Evolutionary conservation across 257 asterid genomes (phyloP).

Genomic region (Forsythia viridissima): DNA sequence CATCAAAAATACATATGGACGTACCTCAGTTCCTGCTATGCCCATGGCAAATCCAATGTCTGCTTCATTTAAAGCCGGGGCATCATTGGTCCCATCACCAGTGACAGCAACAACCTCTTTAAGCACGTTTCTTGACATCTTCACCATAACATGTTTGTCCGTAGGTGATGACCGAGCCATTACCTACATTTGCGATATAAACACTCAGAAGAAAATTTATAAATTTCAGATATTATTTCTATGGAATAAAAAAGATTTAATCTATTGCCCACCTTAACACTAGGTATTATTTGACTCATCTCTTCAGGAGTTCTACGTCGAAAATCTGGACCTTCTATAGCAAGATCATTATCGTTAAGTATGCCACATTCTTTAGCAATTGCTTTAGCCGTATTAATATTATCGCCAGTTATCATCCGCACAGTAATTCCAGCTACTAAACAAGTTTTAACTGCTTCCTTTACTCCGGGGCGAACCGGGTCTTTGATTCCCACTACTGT

Average conservation of each 20-base stretch:
- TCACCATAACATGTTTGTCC: constrained; percentile 83
- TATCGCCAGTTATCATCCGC: constrained; percentile 97
- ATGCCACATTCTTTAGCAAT: constrained; percentile 98
- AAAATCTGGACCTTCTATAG: constrained; percentile 84
- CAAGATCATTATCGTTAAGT: constrained; percentile 65
- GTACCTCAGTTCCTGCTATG: constrained; percentile 88
- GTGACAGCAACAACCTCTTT: constrained; percentile 95
- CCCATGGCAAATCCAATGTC: constrained; percentile 98
- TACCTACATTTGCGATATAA: constrained; percentile 50
- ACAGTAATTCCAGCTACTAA: constrained; percentile 84
- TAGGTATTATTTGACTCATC: constrained; percentile 75
- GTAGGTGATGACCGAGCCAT: constrained; percentile 97
- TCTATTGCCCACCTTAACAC: constrained; percentile 58
- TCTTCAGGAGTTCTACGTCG: constrained; percentile 55
- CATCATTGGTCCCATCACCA: constrained; percentile 96
- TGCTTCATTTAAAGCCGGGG: constrained; percentile 90
- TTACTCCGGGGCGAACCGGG: constrained; percentile 95
- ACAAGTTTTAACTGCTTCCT: constrained; percentile 82
- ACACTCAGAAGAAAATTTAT: constrained; percentile 19
- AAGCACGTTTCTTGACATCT: constrained; percentile 61
- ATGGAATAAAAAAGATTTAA: background rate
- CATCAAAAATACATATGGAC: constrained; percentile 9
- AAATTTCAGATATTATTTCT: background rate
- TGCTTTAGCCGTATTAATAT: constrained; percentile 88
- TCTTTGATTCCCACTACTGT: constrained; percentile 92